These are phyloP conservation scores for Periconia sp. DNA, from an alignment of 2,329 filamentous ascomycete species.

Conservation along the genomic window DNA sequence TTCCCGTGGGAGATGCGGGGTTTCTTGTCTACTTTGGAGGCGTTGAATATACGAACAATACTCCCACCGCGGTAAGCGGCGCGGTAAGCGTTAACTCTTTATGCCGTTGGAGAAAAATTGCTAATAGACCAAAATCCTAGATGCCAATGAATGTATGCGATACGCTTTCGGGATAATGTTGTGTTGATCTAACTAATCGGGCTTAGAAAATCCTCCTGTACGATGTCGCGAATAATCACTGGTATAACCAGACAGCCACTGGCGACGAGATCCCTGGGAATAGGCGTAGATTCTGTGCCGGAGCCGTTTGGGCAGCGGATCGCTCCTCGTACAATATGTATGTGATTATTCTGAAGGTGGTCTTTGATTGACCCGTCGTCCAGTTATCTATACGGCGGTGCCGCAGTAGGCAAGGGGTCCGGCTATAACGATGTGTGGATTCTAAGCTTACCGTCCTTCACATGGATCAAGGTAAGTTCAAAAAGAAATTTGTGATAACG, in stretches of 20 bases:
- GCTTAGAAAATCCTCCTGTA: slow-evolving; percentile 53
- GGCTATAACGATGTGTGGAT: slow-evolving; percentile 64
- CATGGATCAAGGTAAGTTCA: slow-evolving; percentile 54
- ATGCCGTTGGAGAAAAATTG: no score
- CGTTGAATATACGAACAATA: slow-evolving; percentile 30
- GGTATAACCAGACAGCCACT: slow-evolving; percentile 58
- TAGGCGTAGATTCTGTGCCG: slow-evolving; percentile 60
- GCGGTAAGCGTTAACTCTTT: slow-evolving; percentile 8
- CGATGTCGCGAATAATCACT: slow-evolving; percentile 58
- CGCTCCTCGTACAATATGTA: slow-evolving; percentile 63
- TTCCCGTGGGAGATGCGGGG: slow-evolving; percentile 60
- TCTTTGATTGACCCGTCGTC: no score
- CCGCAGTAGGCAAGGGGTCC: slow-evolving; percentile 45
- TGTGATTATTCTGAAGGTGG: no score
- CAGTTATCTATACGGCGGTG: slow-evolving; percentile 63
- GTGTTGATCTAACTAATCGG: background rate
- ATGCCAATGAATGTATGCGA: slow-evolving; percentile 15
- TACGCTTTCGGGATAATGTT: background rate
- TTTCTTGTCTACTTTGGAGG: slow-evolving; percentile 64
- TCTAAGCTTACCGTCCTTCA: slow-evolving; percentile 61
- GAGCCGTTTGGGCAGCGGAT: slow-evolving; percentile 57
- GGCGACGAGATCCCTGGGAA: slow-evolving; percentile 56
- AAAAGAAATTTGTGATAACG: background rate
- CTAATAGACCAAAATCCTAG: slow-evolving; percentile 6
- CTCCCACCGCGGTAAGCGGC: slow-evolving; percentile 7